Evolutionary conservation across 352 stramenopile genomes (phyloP).

Genomic region (Paralagenidium karlingii): DNA sequence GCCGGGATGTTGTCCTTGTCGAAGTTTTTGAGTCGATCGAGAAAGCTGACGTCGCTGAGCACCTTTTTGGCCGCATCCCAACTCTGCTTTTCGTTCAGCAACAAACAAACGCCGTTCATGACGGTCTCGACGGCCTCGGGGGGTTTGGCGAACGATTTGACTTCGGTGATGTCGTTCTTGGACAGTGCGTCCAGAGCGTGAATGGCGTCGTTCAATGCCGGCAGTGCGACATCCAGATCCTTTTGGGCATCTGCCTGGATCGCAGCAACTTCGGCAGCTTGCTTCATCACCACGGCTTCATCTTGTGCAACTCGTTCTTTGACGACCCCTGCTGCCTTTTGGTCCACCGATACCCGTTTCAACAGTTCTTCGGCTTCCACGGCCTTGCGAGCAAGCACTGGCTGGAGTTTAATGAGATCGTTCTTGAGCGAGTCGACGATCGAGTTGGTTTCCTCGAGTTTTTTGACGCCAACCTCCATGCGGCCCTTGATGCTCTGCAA

Average conservation of each 20-base stretch:
- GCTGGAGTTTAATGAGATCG: constrained; percentile 88
- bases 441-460: constrained; percentile 90
- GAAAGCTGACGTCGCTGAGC: constrained; percentile 73
- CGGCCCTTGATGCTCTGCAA: constrained; percentile 78
- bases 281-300: constrained; percentile 84
- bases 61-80: constrained; percentile 91
- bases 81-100: constrained; percentile 87
- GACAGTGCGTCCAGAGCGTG: constrained; percentile 83
- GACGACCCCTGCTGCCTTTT: constrained; percentile 84
- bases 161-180: constrained; percentile 91
- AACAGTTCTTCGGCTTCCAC: constrained; percentile 87
- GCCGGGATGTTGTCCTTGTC: constrained; percentile 93
- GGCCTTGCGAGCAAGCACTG: constrained; percentile 82
- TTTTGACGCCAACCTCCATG: constrained; percentile 88
- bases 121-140: constrained; percentile 86
- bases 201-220: constrained; percentile 80
- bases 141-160: constrained; percentile 90
- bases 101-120: constrained; percentile 91
- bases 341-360: constrained; percentile 87
- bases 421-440: constrained; percentile 89
- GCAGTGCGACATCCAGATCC: constrained; percentile 88
- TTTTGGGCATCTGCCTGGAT: constrained; percentile 90
- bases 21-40: constrained; percentile 86
- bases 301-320: constrained; percentile 81
- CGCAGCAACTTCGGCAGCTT: constrained; percentile 82